Evolutionary conservation across 768 basidiomycete genomes (phyloP).

Genomic region (Phaffia australis): DNA sequence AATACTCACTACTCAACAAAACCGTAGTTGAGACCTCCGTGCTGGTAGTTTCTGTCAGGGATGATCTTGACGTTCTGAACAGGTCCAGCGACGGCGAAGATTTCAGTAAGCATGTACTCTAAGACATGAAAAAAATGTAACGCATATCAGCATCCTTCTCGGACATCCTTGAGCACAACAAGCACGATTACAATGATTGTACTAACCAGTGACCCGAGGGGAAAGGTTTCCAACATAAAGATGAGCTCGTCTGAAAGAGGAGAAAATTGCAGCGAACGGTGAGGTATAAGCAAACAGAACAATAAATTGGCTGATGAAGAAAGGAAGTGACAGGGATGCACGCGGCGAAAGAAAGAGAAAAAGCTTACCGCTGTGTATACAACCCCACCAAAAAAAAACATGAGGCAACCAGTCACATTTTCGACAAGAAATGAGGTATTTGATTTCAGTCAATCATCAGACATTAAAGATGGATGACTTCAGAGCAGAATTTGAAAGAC

Average conservation of each 20-base stretch:
- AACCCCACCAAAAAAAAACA: no score
- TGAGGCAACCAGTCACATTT: not conserved
- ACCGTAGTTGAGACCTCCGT: slow-evolving; percentile 97
- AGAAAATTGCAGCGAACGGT: slow-evolving; percentile 28
- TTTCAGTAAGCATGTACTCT: slow-evolving; percentile 37
- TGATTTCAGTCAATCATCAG: not conserved
- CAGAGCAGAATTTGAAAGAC: not conserved
- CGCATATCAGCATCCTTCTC: not conserved
- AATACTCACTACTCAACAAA: slow-evolving; percentile 75
- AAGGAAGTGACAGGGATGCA: not conserved
- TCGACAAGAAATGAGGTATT: not conserved
- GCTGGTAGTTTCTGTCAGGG: slow-evolving; percentile 97
- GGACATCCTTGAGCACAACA: not conserved
- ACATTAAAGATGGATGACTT: not conserved
- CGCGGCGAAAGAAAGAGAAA: not conserved
- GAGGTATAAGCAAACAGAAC: slow-evolving; percentile 28
- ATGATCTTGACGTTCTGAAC: slow-evolving; percentile 99
- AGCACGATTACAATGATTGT: not conserved
- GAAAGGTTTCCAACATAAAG: slow-evolving; percentile 98
- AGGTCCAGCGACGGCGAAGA: slow-evolving; percentile 89
- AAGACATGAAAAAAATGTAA: not conserved
- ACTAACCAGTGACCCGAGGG: slow-evolving; percentile 72
- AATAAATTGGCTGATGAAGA: not conserved
- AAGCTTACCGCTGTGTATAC: slow-evolving; percentile 10
- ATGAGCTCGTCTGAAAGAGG: slow-evolving; percentile 61